Evolutionary conservation across 805 yeast genomes (phyloP).

Genomic region (Cyberlindnera mrakii): DNA sequence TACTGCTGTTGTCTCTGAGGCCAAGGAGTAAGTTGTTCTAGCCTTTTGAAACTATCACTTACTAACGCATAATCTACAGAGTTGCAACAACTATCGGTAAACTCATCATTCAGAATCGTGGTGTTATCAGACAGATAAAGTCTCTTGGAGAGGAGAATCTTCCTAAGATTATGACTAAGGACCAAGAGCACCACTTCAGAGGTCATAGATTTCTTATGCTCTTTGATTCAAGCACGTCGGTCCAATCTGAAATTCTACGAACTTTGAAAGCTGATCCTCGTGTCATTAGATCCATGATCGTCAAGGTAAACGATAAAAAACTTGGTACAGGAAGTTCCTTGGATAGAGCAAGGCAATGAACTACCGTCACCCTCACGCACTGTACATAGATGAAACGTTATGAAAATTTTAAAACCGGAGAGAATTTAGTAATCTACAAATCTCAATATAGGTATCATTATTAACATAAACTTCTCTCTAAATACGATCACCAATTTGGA

Average conservation of each 20-base stretch:
- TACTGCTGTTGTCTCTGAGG: conserved; percentile 46
- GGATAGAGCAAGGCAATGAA: conserved; percentile 29
- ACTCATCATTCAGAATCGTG: conserved; percentile 80
- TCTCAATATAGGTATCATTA: background rate
- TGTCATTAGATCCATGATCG: conserved; percentile 70
- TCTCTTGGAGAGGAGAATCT: conserved; percentile 74
- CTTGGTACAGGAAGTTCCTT: conserved; percentile 55
- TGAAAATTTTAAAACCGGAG: too few species aligned
- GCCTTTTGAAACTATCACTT: background rate
- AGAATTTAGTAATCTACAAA: too few species aligned
- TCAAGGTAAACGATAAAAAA: conserved; percentile 49
- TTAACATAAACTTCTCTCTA: conserved; percentile 1
- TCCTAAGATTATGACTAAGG: conserved; percentile 77
- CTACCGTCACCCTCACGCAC: too few species aligned
- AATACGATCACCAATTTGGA: conserved; percentile 2
- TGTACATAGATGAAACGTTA: too few species aligned
- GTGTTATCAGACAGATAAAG: conserved; percentile 80
- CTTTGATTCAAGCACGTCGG: conserved; percentile 82
- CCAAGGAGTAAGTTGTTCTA: conserved; percentile 40
- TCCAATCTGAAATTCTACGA: conserved; percentile 78
- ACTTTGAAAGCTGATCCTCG: conserved; percentile 85
- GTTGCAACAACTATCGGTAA: conserved; percentile 69
- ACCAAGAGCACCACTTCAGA: conserved; percentile 84
- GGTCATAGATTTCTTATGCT: conserved; percentile 84
- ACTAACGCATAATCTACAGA: conserved; percentile 4